Base-by-base conservation (phyloP, 2,329 filamentous ascomycete genomes). In the Sporothrix variecibatus region DNA sequence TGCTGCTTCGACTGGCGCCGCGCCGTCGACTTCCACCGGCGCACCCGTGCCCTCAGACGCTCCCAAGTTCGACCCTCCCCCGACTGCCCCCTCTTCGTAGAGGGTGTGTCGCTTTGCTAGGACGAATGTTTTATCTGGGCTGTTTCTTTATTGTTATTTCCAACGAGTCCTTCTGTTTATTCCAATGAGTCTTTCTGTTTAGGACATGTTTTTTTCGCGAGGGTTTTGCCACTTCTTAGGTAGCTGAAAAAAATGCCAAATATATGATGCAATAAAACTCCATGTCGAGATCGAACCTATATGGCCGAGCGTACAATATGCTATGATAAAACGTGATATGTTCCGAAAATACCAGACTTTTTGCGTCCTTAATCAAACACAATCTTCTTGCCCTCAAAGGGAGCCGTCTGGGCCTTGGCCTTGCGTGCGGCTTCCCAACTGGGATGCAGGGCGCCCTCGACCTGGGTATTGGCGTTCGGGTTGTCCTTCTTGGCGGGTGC, bases 391-490 rank as follows among this genome's bases (percentile, higher is more conserved):
- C 88, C 88, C 73, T 85, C 79, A 80, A 90, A 91, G 28, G 83
- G 81, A 28, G 85, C 85, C 64, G 84, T 85, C 78, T 86, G 84
- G 76, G 86, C 83, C 75, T 91, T 90, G 0, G 87, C 87, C 81
- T 88, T 88, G 82, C 89, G 90, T 76, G 85, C 88, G 73, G 90
- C 90, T 76, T 87, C 87, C 90, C 90, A 92, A 78, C 88, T 90
- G 1, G 89, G 87, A 83, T 93, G 91, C 77, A 92, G 80, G 3
- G 86, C 77, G 0, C 88, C 84, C 49, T 81, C 80, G 56, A 80
- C 80, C 23, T 78, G 73, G 20, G 43, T 74, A 62, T 76, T 75
- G 56, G 62, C 68, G 15, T 75, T 75, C 4, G 65, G 49, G 43
- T 74, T 75, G 17, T 67, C 71, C 72, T 75, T 76, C 53, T 77